Base-by-base conservation (phyloP, 768 basidiomycete genomes). In the Suillus ampliporus region DNA sequence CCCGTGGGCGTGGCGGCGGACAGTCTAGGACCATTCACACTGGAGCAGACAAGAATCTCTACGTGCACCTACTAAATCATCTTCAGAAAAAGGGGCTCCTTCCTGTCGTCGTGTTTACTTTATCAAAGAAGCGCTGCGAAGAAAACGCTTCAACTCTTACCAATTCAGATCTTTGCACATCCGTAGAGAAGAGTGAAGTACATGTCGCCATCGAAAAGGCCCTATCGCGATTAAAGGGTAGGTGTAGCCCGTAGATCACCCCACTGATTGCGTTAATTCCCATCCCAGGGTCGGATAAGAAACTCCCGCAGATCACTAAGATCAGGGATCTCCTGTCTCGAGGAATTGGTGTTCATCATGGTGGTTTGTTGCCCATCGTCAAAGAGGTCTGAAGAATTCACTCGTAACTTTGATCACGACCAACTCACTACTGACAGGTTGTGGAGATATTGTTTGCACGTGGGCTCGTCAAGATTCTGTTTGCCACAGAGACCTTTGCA, bases 401-500 rank as follows among this genome's bases (percentile, higher is more conserved):
- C 19, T 26, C n/a, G 48, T 48, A 19, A 2, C 34, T 26, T 17
- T 10, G 23, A 31, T 60, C 34, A 48, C 51, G 31, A 2, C n/a
- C 43, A 8, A 41, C 54, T 64, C 11, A 69, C 61, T 41, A 21
- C 35, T 62, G 50, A 66, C 63, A 97, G 92, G 88, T 98, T 23
- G 96, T 99, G 9, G 97, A 99, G 75, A 91, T 99, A 46, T 82
- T 99, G 19, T 99, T 99, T 74, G 92, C 95, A 10, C 87, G 95
- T 48, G 97, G 97, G 19, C 79, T 99, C 56, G 96, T 99, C 64
- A 99, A 98, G 76, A 87, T 97, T 23, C 79, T 99, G 8, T 99
- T 99, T 73, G 97, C 97, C 1, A 99, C 97, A 5, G 97, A 99
- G 78, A 99, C 97, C 0, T 99, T 99, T 74, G 97, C 97, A 0